These are phyloP conservation scores for Pseudogymnoascus sp. DNA, from an alignment of 2,329 filamentous ascomycete species.

Conservation along the genomic window DNA sequence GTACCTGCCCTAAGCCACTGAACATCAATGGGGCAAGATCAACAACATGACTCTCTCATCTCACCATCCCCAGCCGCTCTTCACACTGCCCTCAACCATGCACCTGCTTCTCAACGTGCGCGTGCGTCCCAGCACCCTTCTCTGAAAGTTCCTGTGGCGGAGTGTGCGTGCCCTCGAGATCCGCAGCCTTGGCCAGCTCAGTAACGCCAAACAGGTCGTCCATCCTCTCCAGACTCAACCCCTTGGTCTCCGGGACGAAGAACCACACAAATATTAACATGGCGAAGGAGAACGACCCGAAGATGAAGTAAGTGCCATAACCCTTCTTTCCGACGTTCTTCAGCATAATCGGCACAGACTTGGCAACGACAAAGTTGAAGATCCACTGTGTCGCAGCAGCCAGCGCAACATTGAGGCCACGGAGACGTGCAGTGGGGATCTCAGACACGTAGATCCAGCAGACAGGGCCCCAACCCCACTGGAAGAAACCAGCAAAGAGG, in stretches of 20 bases:
- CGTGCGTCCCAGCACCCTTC: not conserved
- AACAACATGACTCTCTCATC: not conserved
- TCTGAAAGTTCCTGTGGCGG: not conserved
- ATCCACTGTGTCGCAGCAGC: constrained; percentile 61
- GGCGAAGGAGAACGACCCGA: constrained; percentile 54
- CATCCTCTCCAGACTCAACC: constrained; percentile 50
- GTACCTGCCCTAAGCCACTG: no score
- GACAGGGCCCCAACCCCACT: constrained; percentile 61
- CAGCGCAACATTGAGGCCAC: constrained; percentile 59
- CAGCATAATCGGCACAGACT: constrained; percentile 61
- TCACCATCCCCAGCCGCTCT: not conserved
- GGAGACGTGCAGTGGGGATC: constrained; percentile 58
- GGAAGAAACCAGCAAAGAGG: constrained; percentile 62
- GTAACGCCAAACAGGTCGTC: constrained; percentile 57
- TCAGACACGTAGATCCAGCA: constrained; percentile 66
- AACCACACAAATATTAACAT: constrained; percentile 41
- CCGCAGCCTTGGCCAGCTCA: constrained; percentile 31
- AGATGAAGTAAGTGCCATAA: constrained; percentile 59
- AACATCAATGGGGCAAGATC: no score
- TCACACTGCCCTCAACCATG: not conserved
- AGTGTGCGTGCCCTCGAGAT: not conserved
- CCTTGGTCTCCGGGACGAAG: constrained; percentile 58
- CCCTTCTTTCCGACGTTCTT: constrained; percentile 38
- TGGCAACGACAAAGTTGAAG: constrained; percentile 65
- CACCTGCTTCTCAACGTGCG: not conserved